phyloP scores from a whole-genome alignment of 2,329 filamentous ascomycete species.

The Aspergillus hortae region DNA sequence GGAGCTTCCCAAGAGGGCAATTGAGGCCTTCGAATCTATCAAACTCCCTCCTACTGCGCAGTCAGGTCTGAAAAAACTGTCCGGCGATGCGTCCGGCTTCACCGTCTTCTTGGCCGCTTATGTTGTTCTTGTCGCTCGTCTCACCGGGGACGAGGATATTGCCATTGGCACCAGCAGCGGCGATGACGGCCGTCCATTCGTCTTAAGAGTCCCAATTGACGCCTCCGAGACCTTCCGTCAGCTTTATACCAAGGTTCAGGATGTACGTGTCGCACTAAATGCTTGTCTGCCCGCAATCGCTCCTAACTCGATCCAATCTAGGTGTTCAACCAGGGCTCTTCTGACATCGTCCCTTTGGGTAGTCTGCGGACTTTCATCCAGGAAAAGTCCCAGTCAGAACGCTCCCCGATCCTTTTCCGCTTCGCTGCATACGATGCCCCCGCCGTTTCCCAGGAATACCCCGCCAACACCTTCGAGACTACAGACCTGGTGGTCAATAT shows the following conservation, averaged over 20 bases:
- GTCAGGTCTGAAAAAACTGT: constrained; percentile 38
- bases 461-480: constrained; percentile 43
- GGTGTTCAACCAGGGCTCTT: constrained; percentile 39
- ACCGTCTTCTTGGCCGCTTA: constrained; percentile 44
- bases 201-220: constrained; percentile 42
- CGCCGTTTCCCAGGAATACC: constrained; percentile 38
- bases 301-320: constrained; percentile 14
- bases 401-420: constrained; percentile 42
- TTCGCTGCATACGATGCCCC: constrained; percentile 48
- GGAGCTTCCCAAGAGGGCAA: constrained; percentile 35
- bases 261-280: constrained; percentile 23
- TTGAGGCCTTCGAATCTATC: constrained; percentile 43
- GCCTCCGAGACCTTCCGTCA: constrained; percentile 39
- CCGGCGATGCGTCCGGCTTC: constrained; percentile 33
- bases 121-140: constrained; percentile 41
- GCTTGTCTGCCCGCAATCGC: background rate
- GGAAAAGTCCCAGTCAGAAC: constrained; percentile 37
- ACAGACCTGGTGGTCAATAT: constrained; percentile 42
- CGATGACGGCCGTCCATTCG: constrained; percentile 44
- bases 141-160: constrained; percentile 50
- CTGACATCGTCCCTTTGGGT: constrained; percentile 41
- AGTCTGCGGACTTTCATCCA: constrained; percentile 40
- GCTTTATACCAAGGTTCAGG: constrained; percentile 38
- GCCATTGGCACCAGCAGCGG: constrained; percentile 43
- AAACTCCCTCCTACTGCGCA: constrained; percentile 34